Evolutionary conservation across 768 basidiomycete species (phyloP), one percentile per base, ranked within the genome.

Genomic region (Psilocybe tampanensis): DNA sequence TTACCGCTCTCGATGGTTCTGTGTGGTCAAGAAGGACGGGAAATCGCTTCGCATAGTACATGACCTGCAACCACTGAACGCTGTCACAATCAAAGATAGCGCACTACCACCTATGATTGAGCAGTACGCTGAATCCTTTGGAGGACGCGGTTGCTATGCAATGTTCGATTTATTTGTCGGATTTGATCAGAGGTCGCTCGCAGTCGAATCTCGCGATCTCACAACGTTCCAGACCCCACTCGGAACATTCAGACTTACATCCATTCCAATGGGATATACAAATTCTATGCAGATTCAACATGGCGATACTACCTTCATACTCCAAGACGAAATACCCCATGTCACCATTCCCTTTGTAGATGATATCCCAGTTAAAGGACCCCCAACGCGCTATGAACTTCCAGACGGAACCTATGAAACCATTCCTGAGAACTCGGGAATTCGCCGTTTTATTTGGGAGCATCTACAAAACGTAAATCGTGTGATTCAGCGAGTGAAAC

Each of bases 241-340:
- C 11, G 66, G 70, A 1, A 56, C 66, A 0, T 41, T 65, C 3
- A 58, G 61, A 0, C 62, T 74, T 0, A 63, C 59, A 0, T 56
- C 60, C 1, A 55, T 74, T 0, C 70, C 70, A 0, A 70, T 70
- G 69, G 76, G 74, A 0, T 69, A 67, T 52, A 72, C 74, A 0
- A 72, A 73, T 26, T 65, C 66, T 0, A 63, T 71, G 2, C 66
- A 66, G 1, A 69, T 75, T 1, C 72, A 73, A 39, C 72, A 78
- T 8, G 67, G 63, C 0, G 67, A 76, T 44, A 65, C 72, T n/a
- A 57, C 59, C 9, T 47, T 47, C 24, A 9, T 47, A 2, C 45
- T 47, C 11, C 45, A 47, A 24, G 45, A 47, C 24, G 0, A 70
- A 3, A 67, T 75, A 19, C 73, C 58, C 1, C 41, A 68, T 24